phyloP scores from a whole-genome alignment of 2,329 filamentous ascomycete genomes.

The Verruconis gallopava region DNA sequence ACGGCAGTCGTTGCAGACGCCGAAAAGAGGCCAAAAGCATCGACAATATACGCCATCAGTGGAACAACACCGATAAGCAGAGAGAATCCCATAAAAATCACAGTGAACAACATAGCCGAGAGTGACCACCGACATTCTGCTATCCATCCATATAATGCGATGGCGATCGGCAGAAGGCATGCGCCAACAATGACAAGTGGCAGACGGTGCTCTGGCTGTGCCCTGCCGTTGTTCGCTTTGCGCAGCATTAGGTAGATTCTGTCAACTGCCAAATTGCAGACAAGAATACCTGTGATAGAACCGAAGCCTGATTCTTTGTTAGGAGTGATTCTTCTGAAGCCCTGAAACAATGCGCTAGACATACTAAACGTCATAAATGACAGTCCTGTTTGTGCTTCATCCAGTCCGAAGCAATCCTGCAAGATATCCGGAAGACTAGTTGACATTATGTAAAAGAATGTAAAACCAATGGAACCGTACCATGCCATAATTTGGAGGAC shows the following conservation, averaged over 20 bases:
- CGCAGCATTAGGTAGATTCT: slow-evolving; percentile 39
- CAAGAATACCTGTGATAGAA: slow-evolving; percentile 32
- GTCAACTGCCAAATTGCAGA: slow-evolving; percentile 41
- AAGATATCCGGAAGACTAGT: slow-evolving; percentile 33
- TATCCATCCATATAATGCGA: slow-evolving; percentile 40
- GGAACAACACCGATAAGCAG: slow-evolving; percentile 38
- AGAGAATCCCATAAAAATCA: slow-evolving; percentile 34
- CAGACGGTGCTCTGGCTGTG: slow-evolving; percentile 42
- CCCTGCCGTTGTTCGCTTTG: slow-evolving; percentile 26
- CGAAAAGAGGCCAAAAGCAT: slow-evolving; percentile 42
- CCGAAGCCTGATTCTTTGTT: slow-evolving; percentile 30
- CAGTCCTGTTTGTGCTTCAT: slow-evolving; percentile 38
- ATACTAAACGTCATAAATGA: slow-evolving; percentile 43
- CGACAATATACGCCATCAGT: slow-evolving; percentile 43
- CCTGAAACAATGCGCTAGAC: slow-evolving; percentile 8
- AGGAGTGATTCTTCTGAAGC: too few species aligned
- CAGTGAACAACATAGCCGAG: slow-evolving; percentile 29
- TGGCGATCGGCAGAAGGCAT: slow-evolving; percentile 32
- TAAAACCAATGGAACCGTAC: slow-evolving; percentile 30
- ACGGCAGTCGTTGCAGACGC: slow-evolving; percentile 45
- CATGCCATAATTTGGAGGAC: slow-evolving; percentile 41
- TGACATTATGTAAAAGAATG: slow-evolving; percentile 34
- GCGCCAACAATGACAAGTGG: slow-evolving; percentile 38
- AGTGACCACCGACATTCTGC: slow-evolving; percentile 33
- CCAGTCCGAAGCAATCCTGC: slow-evolving; percentile 28